Evolutionary conservation across 1,284 basidiomycete species (phyloP).

Genomic region (Takashimella tepidaria): DNA sequence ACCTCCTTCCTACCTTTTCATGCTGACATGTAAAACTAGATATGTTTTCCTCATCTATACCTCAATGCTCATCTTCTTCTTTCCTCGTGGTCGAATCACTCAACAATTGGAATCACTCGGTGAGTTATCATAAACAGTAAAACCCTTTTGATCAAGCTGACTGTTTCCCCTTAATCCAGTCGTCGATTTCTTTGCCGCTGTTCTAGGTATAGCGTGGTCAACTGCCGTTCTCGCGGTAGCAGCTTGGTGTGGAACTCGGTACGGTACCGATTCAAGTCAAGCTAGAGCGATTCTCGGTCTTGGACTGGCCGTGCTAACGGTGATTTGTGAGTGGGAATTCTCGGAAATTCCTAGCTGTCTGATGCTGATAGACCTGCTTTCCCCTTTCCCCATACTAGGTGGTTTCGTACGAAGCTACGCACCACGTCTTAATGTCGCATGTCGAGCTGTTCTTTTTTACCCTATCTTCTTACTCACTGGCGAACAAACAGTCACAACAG

Average conservation of each 20-base stretch:
- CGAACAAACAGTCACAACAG: conserved; percentile 27
- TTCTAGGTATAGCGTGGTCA: conserved; percentile 37
- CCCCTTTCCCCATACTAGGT: conserved; percentile 16
- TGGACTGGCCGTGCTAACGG: conserved; percentile 34
- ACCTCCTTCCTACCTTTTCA: too few species aligned
- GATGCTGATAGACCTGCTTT: background rate
- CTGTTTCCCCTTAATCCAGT: conserved; percentile 1
- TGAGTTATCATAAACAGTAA: too few species aligned
- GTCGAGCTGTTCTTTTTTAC: conserved; percentile 43
- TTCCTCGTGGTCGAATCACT: conserved; percentile 40
- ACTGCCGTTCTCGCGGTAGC: conserved; percentile 36
- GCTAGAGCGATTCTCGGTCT: conserved; percentile 34
- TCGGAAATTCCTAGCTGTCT: too few species aligned
- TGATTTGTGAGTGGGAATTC: conserved; percentile 29
- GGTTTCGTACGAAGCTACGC: conserved; percentile 39
- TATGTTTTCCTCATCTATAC: conserved; percentile 47
- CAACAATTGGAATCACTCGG: conserved; percentile 41
- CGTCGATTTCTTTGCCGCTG: conserved; percentile 23
- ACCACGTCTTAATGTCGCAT: conserved; percentile 37
- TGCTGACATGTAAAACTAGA: too few species aligned
- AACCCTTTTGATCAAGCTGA: too few species aligned
- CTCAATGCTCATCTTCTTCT: conserved; percentile 45
- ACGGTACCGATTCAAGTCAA: conserved; percentile 29
- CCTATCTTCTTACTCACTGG: conserved; percentile 43
- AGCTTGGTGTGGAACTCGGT: conserved; percentile 27